These are phyloP conservation scores for Globisporangium takayamanum DNA, from an alignment of 352 stramenopile genomes.

Conservation along the genomic window DNA sequence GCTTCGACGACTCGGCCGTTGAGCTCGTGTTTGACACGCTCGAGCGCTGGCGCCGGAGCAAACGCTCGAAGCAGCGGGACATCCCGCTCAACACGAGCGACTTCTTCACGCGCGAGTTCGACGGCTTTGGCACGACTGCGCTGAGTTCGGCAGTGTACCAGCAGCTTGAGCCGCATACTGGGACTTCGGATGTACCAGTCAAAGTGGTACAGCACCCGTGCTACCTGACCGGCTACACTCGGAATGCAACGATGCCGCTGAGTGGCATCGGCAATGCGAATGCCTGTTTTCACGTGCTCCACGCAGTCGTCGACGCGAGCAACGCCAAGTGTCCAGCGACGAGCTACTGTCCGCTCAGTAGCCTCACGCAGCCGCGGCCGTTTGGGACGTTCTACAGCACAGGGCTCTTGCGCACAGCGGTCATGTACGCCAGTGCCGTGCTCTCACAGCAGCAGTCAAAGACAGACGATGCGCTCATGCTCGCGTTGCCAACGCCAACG, in stretches of 20 bases:
- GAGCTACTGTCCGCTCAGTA: constrained; percentile 46
- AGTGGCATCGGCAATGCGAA: constrained; percentile 16
- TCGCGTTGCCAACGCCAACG: constrained; percentile 44
- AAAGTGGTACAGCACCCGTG: constrained; percentile 38
- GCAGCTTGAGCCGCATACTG: constrained; percentile 15
- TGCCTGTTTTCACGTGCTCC: constrained; percentile 36
- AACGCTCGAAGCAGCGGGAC: constrained; percentile 49
- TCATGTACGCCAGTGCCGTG: constrained; percentile 25
- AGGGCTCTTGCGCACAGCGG: constrained; percentile 22
- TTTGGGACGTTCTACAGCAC: constrained; percentile 44
- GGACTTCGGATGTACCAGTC: constrained; percentile 2
- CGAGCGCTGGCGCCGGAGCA: constrained; percentile 60
- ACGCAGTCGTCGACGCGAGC: constrained; percentile 30
- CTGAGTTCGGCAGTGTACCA: constrained; percentile 23
- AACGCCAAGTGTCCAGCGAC: constrained; percentile 47
- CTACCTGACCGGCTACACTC: constrained; percentile 22
- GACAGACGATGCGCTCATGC: constrained; percentile 6
- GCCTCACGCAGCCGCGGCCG: constrained; percentile 35
- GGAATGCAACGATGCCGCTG: neutral
- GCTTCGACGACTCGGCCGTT: constrained; percentile 29
- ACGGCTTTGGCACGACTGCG: constrained; percentile 26
- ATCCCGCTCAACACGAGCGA: constrained; percentile 58
- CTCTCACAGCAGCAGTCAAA: constrained; percentile 17
- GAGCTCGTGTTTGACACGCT: constrained; percentile 53
- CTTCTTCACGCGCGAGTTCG: constrained; percentile 53